These are phyloP conservation scores for Globisporangium radiosum DNA, from an alignment of 352 stramenopile genomes.

Conservation along the genomic window DNA sequence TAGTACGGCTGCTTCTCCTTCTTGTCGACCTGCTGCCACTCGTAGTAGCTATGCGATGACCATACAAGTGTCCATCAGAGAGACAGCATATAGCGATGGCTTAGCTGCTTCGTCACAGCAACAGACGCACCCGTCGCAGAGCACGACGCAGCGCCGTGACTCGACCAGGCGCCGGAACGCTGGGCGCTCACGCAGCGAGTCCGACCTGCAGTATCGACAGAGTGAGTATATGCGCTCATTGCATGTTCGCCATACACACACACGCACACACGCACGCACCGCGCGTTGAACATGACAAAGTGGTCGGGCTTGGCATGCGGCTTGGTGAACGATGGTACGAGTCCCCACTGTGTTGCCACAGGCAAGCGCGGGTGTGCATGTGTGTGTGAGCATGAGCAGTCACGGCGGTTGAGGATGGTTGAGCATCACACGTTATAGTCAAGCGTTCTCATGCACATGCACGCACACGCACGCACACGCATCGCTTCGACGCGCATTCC, in stretches of 20 bases:
- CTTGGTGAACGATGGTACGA: slow-evolving; percentile 82
- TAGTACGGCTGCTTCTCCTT: slow-evolving; percentile 89
- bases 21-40: slow-evolving; percentile 87
- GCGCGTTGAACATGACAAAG: slow-evolving; percentile 85
- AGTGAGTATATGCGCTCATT: too few relatives aligned
- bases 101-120: too few relatives aligned
- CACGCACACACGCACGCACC: slow-evolving; percentile 20
- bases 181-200: slow-evolving; percentile 60
- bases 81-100: not conserved
- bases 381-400: not conserved
- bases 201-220: slow-evolving; percentile 28
- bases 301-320: slow-evolving; percentile 64
- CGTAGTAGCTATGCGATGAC: slow-evolving; percentile 61
- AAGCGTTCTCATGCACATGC: not conserved
- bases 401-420: too few relatives aligned
- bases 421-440: too few relatives aligned
- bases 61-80: not conserved
- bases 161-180: slow-evolving; percentile 72
- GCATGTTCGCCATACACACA: not conserved
- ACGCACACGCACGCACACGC: slow-evolving; percentile 29
- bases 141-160: slow-evolving; percentile 69
- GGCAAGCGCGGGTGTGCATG: not conserved
- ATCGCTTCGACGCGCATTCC: slow-evolving; percentile 50
- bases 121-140: slow-evolving; percentile 59
- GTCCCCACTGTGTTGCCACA: slow-evolving; percentile 43